These are phyloP conservation scores for Craterostigma plantagineum DNA, from an alignment of 257 asterid genomes.

Conservation along the genomic window DNA sequence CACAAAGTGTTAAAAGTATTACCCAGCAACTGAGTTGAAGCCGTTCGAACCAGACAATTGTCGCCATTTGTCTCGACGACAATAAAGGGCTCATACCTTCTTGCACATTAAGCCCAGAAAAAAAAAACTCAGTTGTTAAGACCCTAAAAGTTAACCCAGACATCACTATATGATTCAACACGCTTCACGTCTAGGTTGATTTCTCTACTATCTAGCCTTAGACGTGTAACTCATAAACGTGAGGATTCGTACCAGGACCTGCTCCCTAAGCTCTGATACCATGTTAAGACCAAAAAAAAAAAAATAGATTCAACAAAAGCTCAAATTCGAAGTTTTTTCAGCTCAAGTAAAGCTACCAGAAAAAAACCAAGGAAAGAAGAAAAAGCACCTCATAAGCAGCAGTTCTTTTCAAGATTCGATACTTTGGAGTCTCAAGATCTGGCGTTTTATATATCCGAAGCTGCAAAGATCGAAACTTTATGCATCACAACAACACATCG, in stretches of 20 bases:
- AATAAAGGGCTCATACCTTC: conserved; percentile 51
- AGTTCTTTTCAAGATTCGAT: conserved; percentile 58
- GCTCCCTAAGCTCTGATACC: too few relatives aligned
- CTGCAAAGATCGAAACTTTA: conserved; percentile 20
- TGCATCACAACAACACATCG: not conserved
- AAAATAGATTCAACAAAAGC: too few relatives aligned
- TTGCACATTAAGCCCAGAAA: conserved; percentile 15
- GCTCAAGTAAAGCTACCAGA: too few relatives aligned
- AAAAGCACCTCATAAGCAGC: conserved; percentile 57
- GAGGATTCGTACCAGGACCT: too few relatives aligned
- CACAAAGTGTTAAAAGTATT: conserved; percentile 6
- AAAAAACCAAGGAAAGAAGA: not conserved
- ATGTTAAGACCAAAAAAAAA: too few relatives aligned
- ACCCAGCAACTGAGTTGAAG: conserved; percentile 86
- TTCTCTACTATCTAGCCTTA: too few relatives aligned
- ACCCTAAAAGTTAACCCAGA: too few relatives aligned
- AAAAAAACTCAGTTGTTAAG: too few relatives aligned
- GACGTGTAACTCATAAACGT: too few relatives aligned
- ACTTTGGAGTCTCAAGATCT: conserved; percentile 55
- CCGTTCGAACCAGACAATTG: conserved; percentile 58
- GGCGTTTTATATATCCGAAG: conserved; percentile 69
- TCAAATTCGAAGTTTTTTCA: too few relatives aligned
- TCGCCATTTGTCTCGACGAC: conserved; percentile 68
- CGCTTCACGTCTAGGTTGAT: too few relatives aligned
- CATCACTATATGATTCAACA: too few relatives aligned